These are phyloP conservation scores for Clitocybe nebularis DNA, from an alignment of 1,284 basidiomycete species.

Conservation along the genomic window DNA sequence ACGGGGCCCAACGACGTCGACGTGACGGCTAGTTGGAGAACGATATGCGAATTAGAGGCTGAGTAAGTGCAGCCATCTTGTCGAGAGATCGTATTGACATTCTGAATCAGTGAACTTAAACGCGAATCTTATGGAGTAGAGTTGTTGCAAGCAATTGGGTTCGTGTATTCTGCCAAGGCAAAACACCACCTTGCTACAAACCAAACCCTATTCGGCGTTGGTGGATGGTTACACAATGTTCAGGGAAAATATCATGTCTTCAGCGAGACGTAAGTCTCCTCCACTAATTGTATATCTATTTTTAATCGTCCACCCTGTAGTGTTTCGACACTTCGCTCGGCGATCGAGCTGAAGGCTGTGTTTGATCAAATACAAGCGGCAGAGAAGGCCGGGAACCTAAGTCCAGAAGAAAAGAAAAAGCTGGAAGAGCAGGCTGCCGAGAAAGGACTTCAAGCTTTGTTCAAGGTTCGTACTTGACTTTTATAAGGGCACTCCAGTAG, in stretches of 20 bases:
- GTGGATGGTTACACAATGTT: slow-evolving; percentile 92
- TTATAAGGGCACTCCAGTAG: neutral
- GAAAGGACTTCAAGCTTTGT: slow-evolving; percentile 90
- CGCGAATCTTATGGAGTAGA: slow-evolving; percentile 93
- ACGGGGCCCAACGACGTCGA: slow-evolving; percentile 70
- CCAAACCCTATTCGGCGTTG: slow-evolving; percentile 76
- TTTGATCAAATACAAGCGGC: slow-evolving; percentile 95
- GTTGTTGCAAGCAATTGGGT: slow-evolving; percentile 87
- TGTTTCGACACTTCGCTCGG: slow-evolving; percentile 84
- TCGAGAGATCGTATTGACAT: slow-evolving; percentile 3
- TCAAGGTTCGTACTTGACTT: slow-evolving; percentile 59
- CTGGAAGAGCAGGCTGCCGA: slow-evolving; percentile 96
- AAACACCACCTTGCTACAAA: slow-evolving; percentile 79
- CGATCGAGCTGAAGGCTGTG: slow-evolving; percentile 90
- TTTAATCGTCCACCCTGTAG: slow-evolving; percentile 34
- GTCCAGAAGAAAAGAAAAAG: slow-evolving; percentile 82
- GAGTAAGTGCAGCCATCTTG: slow-evolving; percentile 51
- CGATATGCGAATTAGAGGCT: slow-evolving; percentile 80
- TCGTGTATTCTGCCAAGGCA: slow-evolving; percentile 83
- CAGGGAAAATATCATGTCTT: slow-evolving; percentile 93
- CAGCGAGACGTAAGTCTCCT: slow-evolving; percentile 75
- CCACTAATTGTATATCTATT: neutral
- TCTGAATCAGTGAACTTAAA: slow-evolving; percentile 64
- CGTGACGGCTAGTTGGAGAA: slow-evolving; percentile 65
- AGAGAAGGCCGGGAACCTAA: slow-evolving; percentile 82